A percentile compares a stretch with the other conserved stretches of the same genome.
Evolutionary conservation across 495 filamentous ascomycete species (phyloP).

Genomic region (Cetradonia linearis): DNA sequence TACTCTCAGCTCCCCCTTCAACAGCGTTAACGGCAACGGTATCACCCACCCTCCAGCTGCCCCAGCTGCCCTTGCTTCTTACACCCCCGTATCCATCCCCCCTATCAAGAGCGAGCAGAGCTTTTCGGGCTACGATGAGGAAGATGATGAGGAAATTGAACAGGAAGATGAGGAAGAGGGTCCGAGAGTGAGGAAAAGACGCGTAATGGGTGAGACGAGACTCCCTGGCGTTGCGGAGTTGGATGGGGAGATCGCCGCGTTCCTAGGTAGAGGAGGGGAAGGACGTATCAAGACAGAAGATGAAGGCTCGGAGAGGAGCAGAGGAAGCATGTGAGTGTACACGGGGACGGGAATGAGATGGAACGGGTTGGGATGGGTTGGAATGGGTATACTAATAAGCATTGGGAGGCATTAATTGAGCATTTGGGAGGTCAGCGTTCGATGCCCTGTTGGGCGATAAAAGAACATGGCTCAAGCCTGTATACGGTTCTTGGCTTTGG

Average conservation of each 20-base stretch:
- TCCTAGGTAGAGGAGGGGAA: not conserved
- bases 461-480: too few species aligned
- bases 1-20: constrained; percentile 15
- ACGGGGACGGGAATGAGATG: not conserved
- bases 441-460: not conserved
- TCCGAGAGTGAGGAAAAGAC: not conserved
- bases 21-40: constrained; percentile 8
- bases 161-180: constrained; percentile 12
- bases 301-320: not conserved
- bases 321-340: not conserved
- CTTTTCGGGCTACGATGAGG: constrained; percentile 7
- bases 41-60: not conserved
- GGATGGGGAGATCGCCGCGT: constrained; percentile 17
- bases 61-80: not conserved
- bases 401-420: constrained; percentile 12
- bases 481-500: too few species aligned
- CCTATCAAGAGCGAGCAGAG: constrained; percentile 9
- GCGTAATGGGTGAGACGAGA: not conserved
- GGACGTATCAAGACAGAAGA: constrained; percentile 7
- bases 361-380: not conserved
- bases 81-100: constrained; percentile 4
- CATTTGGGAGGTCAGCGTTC: too few species aligned
- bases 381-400: not conserved
- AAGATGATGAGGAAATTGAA: constrained; percentile 4
- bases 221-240: constrained; percentile 23